A percentile compares a stretch with the other conserved stretches of the same genome.
phyloP scores from a whole-genome alignment of 2,329 filamentous ascomycete species.

The Exserohilum rostratum region DNA sequence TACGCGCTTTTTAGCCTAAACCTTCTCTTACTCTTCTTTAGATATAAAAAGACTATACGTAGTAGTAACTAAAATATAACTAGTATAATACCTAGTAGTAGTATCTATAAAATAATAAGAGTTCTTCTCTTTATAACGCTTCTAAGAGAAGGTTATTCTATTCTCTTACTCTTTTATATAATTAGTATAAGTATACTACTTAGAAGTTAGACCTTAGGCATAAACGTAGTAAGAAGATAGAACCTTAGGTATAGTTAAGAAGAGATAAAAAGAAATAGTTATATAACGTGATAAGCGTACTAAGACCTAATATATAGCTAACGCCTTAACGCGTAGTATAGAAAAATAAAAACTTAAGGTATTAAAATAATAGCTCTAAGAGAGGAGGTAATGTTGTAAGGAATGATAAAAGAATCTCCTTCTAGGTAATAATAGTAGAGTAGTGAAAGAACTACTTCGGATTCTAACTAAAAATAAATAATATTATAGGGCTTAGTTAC shows the following conservation, averaged over 20 bases:
- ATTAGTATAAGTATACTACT: no score
- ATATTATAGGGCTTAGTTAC: constrained; percentile 47
- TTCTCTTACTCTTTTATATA: not conserved
- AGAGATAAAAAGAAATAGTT: no score
- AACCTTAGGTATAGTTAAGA: not conserved
- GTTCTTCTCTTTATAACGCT: not conserved
- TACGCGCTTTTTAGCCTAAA: not conserved
- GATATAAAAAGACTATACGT: not conserved
- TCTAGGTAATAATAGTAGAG: no score
- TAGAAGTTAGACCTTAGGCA: no score
- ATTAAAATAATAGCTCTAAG: not conserved
- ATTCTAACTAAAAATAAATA: no score
- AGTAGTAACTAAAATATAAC: not conserved
- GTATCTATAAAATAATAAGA: not conserved
- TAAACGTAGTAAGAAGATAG: no score
- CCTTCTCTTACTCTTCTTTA: not conserved
- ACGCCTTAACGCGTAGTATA: not conserved
- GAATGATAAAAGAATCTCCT: not conserved
- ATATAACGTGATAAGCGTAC: no score
- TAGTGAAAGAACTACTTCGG: no score
- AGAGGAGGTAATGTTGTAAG: not conserved
- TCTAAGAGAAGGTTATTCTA: not conserved
- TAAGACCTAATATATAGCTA: not conserved
- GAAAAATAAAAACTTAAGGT: not conserved
- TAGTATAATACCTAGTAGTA: not conserved